A percentile compares a stretch with the other conserved stretches of the same genome.
Evolutionary conservation across 805 yeast genomes (phyloP).

Genomic region (Wickerhamiella kurtzmanii): DNA sequence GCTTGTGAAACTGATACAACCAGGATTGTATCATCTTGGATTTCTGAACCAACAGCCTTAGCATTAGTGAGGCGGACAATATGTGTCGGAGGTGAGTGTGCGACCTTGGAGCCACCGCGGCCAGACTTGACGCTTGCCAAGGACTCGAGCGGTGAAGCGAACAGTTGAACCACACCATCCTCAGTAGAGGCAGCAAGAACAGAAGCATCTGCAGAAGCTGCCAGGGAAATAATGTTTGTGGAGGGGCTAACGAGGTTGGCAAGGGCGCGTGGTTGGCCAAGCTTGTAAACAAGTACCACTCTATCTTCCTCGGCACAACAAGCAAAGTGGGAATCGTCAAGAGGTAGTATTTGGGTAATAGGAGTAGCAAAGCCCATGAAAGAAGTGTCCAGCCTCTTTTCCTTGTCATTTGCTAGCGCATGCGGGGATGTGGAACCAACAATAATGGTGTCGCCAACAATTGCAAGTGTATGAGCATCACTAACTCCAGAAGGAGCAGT

Average conservation of each 20-base stretch:
- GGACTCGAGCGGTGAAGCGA: conserved; percentile 24
- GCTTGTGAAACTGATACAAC: conserved; percentile 14
- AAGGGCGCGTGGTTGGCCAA: conserved; percentile 32
- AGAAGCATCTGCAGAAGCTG: conserved; percentile 16
- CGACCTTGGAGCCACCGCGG: neutral
- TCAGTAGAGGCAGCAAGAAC: conserved; percentile 50
- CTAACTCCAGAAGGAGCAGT: conserved; percentile 16
- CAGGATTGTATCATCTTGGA: neutral
- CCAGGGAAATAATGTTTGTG: conserved; percentile 34
- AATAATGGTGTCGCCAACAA: neutral
- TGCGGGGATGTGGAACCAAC: conserved; percentile 57
- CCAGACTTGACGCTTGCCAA: neutral
- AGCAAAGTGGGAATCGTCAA: conserved; percentile 35
- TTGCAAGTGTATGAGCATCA: conserved; percentile 4
- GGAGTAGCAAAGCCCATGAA: conserved; percentile 72
- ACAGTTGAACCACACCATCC: conserved; percentile 60
- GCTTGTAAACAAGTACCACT: conserved; percentile 57
- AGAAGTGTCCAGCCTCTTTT: conserved; percentile 31
- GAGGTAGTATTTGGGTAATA: conserved; percentile 35
- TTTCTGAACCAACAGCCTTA: neutral
- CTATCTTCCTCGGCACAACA: conserved; percentile 72
- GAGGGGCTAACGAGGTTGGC: conserved; percentile 59
- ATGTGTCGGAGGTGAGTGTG: neutral
- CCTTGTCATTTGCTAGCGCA: conserved; percentile 30
- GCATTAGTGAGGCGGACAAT: neutral